Evolutionary conservation across 306 rosid genomes (phyloP), one percentile per base, ranked within the genome.

Genomic region (Fragaria iinumae): DNA sequence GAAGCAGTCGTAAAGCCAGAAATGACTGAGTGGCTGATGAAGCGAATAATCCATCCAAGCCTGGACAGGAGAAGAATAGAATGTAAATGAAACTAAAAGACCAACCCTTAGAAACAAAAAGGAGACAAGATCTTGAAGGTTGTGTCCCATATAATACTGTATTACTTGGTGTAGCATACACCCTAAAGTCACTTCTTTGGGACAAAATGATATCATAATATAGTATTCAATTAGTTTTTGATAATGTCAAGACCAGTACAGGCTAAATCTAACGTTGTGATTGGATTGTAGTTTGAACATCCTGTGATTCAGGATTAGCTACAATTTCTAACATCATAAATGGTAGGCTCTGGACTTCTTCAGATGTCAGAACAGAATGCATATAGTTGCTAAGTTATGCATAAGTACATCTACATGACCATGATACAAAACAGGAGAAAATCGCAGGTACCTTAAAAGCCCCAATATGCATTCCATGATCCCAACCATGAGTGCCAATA

Each of bases 21-120:
- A 62, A 95, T 95, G 84, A 95, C 99, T 17, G 99, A 90, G 91
- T 95, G 99, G 83, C 96, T 92, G 84, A 95, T 92, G 78, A 95
- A 95, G 77, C 99, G 97, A 83, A 95, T 81, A 84, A 95, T 84
- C 99, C 99, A 95, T 74, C 99, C 99, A 50, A 95, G 97, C 93
- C 99, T 95, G 96, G 76, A 83, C 88, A 48, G 25, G 62, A 77
- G 82, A 73, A 70, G 14, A 65, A 66, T 20, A 83, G 11, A 79
- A 38, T 66, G 69, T 13, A 86, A 71, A 59, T 8, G 57, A 71
- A 48, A 69, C 72, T 49, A 45, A 38, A 72, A 73, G 36, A 11
- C 4, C 63, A 21, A 71, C 23, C 39, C 36, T 62, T 49, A 18
- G 67, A 5, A 53, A 79, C 60, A 84, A 80, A 67, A 56, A 21